Conservation (phyloP, 176 grass and related monocot genomes). For the Musa acuminata region DNA sequence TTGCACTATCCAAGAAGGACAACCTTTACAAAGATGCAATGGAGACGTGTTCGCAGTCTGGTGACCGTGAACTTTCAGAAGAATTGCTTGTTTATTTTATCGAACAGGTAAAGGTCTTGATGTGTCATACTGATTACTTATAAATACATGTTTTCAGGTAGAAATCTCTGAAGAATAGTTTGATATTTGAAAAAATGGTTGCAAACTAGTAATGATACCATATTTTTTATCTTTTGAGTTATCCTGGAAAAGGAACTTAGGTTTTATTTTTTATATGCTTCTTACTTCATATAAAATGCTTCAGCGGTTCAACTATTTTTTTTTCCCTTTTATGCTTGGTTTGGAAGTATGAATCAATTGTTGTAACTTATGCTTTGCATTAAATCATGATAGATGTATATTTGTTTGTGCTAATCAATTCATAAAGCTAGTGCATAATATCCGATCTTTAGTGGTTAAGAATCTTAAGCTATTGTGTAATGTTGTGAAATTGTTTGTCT, state of each 20-base stretch:
- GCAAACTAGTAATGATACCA: not conserved
- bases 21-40: constrained; percentile 98
- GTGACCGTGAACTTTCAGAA: constrained; percentile 78
- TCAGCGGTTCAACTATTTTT: not conserved
- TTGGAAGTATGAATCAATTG: not conserved
- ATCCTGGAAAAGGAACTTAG: not conserved
- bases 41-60: constrained; percentile 97
- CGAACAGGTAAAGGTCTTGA: constrained; percentile 51
- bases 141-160: no score
- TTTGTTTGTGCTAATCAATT: no score
- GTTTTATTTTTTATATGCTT: not conserved
- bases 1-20: constrained; percentile 90
- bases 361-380: not conserved
- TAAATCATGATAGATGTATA: no score
- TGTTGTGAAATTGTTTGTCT: not conserved
- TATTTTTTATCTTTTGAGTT: not conserved
- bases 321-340: not conserved
- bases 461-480: not conserved
- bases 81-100: constrained; percentile 98
- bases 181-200: not conserved
- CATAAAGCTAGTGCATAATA: no score
- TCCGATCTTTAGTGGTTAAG: no score
- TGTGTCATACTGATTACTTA: not conserved
- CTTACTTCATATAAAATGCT: not conserved
- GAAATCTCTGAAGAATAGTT: not conserved